phyloP scores from a whole-genome alignment of 352 stramenopile genomes.

The Pythium sp. region DNA sequence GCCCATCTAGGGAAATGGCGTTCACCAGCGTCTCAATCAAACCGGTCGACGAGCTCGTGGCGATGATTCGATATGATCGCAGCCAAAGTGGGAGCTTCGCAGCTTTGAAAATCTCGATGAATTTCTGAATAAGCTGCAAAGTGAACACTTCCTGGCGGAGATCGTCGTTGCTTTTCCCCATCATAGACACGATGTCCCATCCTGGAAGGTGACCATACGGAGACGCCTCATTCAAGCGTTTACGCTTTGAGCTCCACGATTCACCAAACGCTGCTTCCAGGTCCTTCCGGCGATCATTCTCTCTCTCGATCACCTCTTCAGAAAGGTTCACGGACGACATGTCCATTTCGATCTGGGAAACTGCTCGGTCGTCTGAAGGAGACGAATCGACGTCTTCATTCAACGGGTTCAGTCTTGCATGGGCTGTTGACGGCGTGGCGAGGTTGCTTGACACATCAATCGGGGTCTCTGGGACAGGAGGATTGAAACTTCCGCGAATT shows the following conservation, averaged over 20 bases:
- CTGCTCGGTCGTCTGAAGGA: conserved; percentile 19
- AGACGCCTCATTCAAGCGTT: conserved; percentile 85
- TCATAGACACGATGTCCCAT: conserved; percentile 96
- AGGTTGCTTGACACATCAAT: conserved; percentile 53
- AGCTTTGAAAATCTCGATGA: conserved; percentile 95
- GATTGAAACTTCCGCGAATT: conserved; percentile 9
- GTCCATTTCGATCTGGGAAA: conserved; percentile 51
- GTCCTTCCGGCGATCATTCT: conserved; percentile 77
- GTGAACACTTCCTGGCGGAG: conserved; percentile 99
- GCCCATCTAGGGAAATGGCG: conserved; percentile 96
- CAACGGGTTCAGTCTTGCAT: conserved; percentile 26
- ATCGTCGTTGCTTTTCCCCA: conserved; percentile 99
- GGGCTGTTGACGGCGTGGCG: conserved; percentile 46
- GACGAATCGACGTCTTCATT: conserved; percentile 24
- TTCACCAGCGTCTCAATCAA: conserved; percentile 98
- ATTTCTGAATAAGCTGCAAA: conserved; percentile 97
- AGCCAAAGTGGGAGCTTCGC: conserved; percentile 95
- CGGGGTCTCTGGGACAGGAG: conserved; percentile 61
- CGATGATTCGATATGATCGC: conserved; percentile 96
- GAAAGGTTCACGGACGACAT: conserved; percentile 54
- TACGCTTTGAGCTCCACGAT: conserved; percentile 93
- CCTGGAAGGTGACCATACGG: conserved; percentile 85
- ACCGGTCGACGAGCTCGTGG: conserved; percentile 93
- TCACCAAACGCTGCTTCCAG: conserved; percentile 92
- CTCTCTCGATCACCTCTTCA: conserved; percentile 75